Percentiles rank a stretch among this genome's conserved stretches.
Evolutionary conservation across 441 rosid genomes (phyloP).

Genomic region (Populus trichocarpa): DNA sequence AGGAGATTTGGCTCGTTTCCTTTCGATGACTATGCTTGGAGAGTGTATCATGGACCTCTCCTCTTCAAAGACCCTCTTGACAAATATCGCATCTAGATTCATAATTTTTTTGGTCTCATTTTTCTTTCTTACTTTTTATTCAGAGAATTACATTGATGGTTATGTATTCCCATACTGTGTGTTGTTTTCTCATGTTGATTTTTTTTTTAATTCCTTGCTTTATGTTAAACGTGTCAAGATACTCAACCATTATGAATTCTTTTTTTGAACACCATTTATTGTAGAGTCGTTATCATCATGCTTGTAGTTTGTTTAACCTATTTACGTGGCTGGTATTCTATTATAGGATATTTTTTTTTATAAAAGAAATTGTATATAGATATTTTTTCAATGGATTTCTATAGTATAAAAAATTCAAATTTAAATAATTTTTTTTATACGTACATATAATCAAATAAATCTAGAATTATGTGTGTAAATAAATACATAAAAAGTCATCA

Average conservation of each 20-base stretch:
- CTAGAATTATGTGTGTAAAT: too few relatives aligned
- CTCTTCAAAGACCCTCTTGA: constrained; percentile 67
- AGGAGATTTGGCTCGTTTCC: constrained; percentile 44
- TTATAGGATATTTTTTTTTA: too few relatives aligned
- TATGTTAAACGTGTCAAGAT: neutral
- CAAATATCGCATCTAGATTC: constrained; percentile 40
- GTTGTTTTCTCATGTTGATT: neutral
- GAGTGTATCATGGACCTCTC: constrained; percentile 58
- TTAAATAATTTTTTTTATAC: too few relatives aligned
- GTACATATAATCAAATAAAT: too few relatives aligned
- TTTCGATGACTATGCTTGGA: constrained; percentile 84
- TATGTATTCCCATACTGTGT: neutral
- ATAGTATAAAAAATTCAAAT: too few relatives aligned
- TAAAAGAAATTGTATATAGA: too few relatives aligned
- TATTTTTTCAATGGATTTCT: too few relatives aligned
- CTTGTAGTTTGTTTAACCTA: too few relatives aligned
- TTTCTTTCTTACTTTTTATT: neutral
- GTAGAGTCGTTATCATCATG: too few relatives aligned
- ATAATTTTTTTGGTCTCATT: neutral
- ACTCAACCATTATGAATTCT: neutral
- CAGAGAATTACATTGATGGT: neutral
- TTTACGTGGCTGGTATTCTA: too few relatives aligned
- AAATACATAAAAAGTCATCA: too few relatives aligned
- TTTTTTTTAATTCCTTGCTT: neutral
- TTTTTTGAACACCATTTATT: too few relatives aligned